Conservation (phyloP, 1,139 yeast genomes). For the Suhomyces kunorum region DNA sequence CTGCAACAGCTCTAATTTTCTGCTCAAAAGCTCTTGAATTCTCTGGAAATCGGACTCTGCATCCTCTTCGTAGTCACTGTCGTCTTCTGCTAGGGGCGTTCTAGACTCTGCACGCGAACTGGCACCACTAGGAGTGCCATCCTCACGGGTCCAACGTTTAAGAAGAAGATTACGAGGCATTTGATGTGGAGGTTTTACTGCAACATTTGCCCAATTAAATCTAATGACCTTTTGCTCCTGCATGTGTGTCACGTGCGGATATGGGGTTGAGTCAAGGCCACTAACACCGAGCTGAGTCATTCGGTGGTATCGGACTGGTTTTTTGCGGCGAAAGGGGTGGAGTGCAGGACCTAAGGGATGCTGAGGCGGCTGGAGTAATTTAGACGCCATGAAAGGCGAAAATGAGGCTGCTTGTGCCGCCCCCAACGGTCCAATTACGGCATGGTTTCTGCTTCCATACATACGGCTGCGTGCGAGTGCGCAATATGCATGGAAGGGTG, state of each 20-base stretch:
- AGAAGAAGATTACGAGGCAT: conserved; percentile 10
- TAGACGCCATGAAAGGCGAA: no score
- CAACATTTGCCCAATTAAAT: conserved; percentile 1
- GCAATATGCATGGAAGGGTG: no score
- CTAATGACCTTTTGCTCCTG: conserved; percentile 9
- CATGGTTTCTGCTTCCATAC: no score
- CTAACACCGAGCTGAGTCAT: conserved; percentile 1
- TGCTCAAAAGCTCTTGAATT: conserved; percentile 43
- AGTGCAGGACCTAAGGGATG: no score
- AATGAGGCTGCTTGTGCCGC: no score
- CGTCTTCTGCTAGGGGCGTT: conserved; percentile 45
- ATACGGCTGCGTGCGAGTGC: no score
- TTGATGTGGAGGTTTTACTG: not conserved
- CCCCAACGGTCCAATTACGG: no score
- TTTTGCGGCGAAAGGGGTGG: no score
- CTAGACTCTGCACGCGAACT: conserved; percentile 40
- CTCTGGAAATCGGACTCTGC: conserved; percentile 43
- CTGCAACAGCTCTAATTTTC: conserved; percentile 34
- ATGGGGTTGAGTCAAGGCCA: no score
- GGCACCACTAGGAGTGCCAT: conserved; percentile 18
- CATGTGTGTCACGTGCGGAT: conserved; percentile 8
- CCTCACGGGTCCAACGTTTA: conserved; percentile 18
- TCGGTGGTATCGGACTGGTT: not conserved
- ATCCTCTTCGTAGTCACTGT: conserved; percentile 37
- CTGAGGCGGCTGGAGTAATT: no score